A percentile compares a stretch with the other conserved stretches of the same genome.
phyloP scores from a whole-genome alignment of 2,329 filamentous ascomycete genomes.

The Venturia asperata region DNA sequence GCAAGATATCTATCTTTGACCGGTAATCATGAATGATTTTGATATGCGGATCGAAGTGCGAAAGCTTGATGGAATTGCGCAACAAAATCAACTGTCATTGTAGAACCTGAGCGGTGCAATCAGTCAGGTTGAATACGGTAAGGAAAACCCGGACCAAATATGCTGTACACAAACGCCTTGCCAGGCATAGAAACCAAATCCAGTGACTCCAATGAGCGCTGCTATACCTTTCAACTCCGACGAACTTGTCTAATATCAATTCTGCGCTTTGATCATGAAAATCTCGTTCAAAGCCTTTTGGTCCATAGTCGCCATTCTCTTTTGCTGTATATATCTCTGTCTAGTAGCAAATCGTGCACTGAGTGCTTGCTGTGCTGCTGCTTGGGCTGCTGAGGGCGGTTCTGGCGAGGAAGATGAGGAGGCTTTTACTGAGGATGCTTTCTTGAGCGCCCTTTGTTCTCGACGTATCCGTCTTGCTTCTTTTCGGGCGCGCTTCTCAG shows the following conservation, averaged over 20 bases:
- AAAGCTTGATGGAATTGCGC: not conserved
- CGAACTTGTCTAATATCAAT: conserved; percentile 17
- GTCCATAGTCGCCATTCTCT: conserved; percentile 75
- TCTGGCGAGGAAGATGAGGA: conserved; percentile 10
- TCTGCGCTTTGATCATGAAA: conserved; percentile 56
- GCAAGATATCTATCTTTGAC: not conserved
- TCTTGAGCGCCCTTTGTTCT: conserved; percentile 16
- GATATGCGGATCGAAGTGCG: not conserved
- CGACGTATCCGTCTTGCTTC: conserved; percentile 19
- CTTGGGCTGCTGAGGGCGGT: not conserved
- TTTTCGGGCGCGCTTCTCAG: conserved; percentile 17
- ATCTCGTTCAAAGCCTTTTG: conserved; percentile 76
- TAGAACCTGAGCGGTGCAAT: no score
- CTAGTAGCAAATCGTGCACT: conserved; percentile 64
- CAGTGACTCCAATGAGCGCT: not conserved
- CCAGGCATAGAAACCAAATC: not conserved
- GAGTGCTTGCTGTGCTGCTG: conserved; percentile 22
- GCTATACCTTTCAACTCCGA: not conserved
- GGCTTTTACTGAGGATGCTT: conserved; percentile 4
- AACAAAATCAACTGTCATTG: not conserved
- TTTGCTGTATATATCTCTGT: conserved; percentile 79
- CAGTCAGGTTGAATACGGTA: no score
- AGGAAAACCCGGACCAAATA: not conserved
- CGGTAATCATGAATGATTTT: not conserved
- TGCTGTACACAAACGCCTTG: not conserved